Base-by-base conservation (phyloP, 2,329 filamentous ascomycete species). In the Cladophialophora bantiana region DNA sequence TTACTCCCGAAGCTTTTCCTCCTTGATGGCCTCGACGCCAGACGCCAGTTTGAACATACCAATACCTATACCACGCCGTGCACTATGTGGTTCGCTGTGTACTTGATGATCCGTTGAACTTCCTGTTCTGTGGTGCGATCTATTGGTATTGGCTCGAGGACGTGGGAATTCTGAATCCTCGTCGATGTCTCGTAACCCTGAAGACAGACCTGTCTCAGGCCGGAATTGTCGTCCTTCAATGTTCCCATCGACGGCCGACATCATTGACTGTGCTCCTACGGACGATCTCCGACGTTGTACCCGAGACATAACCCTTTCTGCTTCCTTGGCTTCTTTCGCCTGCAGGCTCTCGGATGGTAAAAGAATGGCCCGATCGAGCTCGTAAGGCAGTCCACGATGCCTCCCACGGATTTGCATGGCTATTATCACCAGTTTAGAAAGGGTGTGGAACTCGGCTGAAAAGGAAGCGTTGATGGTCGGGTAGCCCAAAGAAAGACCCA, bases 401-500 rank as follows among this genome's bases (percentile, higher is more conserved):
- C 88, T 82, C 35, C 88, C 88, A 69, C 88, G 86, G 65, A 90
- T 80, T 78, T 88, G 85, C 87, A 89, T 89, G 10, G 87, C 87
- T 68, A 89, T 86, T 72, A 90, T 87, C 70, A 90, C 82, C 67
- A 90, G 82, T 73, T 89, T 89, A 18, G 84, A 86, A 6, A 96
- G 78, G 0, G 89, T 85, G 12, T 85, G 87, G 77, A 99, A 97
- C 72, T 97, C 88, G 0, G 86, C 90, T 36, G 88, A 93, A 71
- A 99, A 93, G 0, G 91, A 93, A 0, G 93, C 86, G 77, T 97
- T 91, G 77, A 88, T 84, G 20, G 80, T 82, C 0, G 90, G 84
- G 68, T 94, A 97, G 5, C 95, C 95, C 15, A 99, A 84, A 58
- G 90, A 94, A 65, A 99, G 81, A 0, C 95, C 95, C 32, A 99